Conservation (phyloP, 345 rosid species). For the Triadica sebifera region DNA sequence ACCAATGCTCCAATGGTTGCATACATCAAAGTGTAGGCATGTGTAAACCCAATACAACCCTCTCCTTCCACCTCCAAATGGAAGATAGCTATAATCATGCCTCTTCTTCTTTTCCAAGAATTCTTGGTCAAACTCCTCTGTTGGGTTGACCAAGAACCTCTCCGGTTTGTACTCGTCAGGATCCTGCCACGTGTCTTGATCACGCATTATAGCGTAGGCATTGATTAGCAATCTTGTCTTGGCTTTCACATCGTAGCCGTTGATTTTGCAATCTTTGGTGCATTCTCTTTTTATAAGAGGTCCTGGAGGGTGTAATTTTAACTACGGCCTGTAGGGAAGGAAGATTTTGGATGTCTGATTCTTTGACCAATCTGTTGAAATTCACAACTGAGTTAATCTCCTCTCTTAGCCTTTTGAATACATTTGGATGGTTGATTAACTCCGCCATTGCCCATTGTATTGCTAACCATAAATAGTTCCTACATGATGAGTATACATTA, state of each 20-base stretch:
- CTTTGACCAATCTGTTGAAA: constrained; percentile 29
- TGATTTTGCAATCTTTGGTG: constrained; percentile 38
- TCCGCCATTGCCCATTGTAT: constrained; percentile 43
- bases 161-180: constrained; percentile 40
- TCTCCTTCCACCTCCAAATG: constrained; percentile 51
- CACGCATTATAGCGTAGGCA: constrained; percentile 47
- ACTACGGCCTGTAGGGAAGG: constrained; percentile 48
- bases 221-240: constrained; percentile 41
- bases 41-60: constrained; percentile 26
- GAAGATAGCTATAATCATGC: constrained; percentile 34
- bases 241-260: constrained; percentile 34
- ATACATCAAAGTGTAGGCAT: constrained; percentile 33
- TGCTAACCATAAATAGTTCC: constrained; percentile 41
- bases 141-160: constrained; percentile 24
- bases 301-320: constrained; percentile 45
- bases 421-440: constrained; percentile 31
- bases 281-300: constrained; percentile 49
- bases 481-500: neutral
- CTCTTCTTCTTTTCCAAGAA: constrained; percentile 21
- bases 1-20: constrained; percentile 32
- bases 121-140: constrained; percentile 7
- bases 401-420: constrained; percentile 27
- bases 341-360: constrained; percentile 42
- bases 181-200: constrained; percentile 39
- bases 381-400: constrained; percentile 34